phyloP scores from a whole-genome alignment of 2,329 filamentous ascomycete species.

The Penicillium sp. region DNA sequence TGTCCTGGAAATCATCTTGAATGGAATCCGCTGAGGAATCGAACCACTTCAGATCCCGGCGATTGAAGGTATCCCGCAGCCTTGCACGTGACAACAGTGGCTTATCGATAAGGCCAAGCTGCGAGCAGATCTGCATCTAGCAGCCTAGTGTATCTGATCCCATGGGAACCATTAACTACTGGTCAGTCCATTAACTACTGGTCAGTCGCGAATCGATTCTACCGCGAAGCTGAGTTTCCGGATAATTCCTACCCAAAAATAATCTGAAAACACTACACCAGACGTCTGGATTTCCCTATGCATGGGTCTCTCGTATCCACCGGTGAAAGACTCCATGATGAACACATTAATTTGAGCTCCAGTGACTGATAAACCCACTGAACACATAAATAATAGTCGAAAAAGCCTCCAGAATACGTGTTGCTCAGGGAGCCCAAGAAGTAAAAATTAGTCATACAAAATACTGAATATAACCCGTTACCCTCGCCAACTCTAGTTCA shows the following conservation, averaged over 20 bases:
- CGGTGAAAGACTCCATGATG: neutral
- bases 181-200: neutral
- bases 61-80: conserved; percentile 10
- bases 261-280: no score
- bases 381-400: neutral
- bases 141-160: neutral
- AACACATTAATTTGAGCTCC: neutral
- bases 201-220: neutral
- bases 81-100: conserved; percentile 19
- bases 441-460: conserved; percentile 18
- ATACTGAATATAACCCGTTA: neutral
- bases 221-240: neutral
- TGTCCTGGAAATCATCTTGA: conserved; percentile 37
- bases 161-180: no score
- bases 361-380: neutral
- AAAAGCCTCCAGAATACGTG: neutral
- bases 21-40: conserved; percentile 20
- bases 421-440: neutral
- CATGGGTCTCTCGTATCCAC: neutral
- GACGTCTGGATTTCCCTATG: no score
- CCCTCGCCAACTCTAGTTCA: conserved; percentile 25
- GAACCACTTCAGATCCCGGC: conserved; percentile 19
- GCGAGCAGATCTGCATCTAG: neutral
- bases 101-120: conserved; percentile 26
- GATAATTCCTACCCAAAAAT: no score